Evolutionary conservation across 2,329 filamentous ascomycete species (phyloP).

Genomic region (Hypoxylon sp.): DNA sequence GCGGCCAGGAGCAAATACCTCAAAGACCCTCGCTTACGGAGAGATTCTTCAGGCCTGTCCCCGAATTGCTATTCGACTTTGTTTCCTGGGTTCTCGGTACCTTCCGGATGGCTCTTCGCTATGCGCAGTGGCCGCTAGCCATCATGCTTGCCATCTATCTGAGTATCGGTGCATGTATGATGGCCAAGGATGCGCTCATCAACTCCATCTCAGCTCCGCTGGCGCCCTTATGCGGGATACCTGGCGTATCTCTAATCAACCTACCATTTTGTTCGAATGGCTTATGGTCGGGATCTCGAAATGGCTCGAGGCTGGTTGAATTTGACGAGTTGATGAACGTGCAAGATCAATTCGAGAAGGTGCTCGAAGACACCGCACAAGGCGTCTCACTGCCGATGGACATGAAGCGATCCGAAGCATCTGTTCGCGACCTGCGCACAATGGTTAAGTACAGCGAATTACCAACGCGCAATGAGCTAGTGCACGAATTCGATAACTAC

Average conservation of each 20-base stretch:
- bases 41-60: constrained; percentile 56
- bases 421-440: constrained; percentile 80
- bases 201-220: constrained; percentile 73
- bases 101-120: constrained; percentile 70
- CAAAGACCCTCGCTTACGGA: constrained; percentile 48
- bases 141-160: constrained; percentile 74
- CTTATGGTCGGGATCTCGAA: constrained; percentile 46
- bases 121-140: constrained; percentile 75
- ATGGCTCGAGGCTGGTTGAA: constrained; percentile 63
- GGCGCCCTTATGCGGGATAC: constrained; percentile 78
- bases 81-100: constrained; percentile 69
- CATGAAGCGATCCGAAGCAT: constrained; percentile 83
- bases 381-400: constrained; percentile 79
- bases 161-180: constrained; percentile 69
- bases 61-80: constrained; percentile 58
- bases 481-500: constrained; percentile 82
- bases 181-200: constrained; percentile 74
- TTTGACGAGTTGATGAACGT: constrained; percentile 82
- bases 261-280: constrained; percentile 73
- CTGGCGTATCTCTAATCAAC: constrained; percentile 72
- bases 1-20: constrained; percentile 33
- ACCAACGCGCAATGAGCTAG: constrained; percentile 77
- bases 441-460: constrained; percentile 80
- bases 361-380: constrained; percentile 76
- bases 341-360: constrained; percentile 82